Evolutionary conservation across 768 basidiomycete species (phyloP), one percentile per base, ranked within the genome.

Genomic region (Podaxis mareebaensis): DNA sequence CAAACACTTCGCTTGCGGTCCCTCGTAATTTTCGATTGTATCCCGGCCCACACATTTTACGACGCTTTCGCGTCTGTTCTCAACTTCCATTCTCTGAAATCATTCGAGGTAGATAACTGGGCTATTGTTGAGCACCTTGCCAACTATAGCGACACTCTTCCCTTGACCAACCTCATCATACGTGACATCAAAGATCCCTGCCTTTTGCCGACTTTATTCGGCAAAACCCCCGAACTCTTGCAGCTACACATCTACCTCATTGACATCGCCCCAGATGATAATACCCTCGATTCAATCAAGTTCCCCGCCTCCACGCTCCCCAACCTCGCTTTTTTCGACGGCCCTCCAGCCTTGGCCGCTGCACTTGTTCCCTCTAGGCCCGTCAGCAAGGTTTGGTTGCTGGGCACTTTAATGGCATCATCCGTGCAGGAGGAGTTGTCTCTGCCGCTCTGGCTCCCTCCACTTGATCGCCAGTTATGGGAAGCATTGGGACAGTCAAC

Each of bases 41-140:
- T 3, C 54, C 20, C 36, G 4, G 3, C 13, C 5, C 54, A 38
- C 54, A 26, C 22, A 40, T 44, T 62, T 38, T 30, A 46, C 4
- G 24, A 26, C 15, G 30, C n/a, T n/a, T 55, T 62, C 33, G 33
- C 44, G 5, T 36, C 28, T 17, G 26, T 20, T 38, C 36, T 62
- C 30, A 33, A 17, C 13, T 46, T 62, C 15, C 53, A 33, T 24
- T 20, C 17, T 12, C 33, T 62, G 53, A 55, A 22, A 46, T 22
- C 15, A 20, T 26, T 62, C 53, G 61, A 62, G 44, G 20, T 56
- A 0, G 61, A 62, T 30, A 30, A 55, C 22, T 62, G 61, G 61
- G 40, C 8, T 2, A 46, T 62, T 11, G 20, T 55, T 20, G 20
- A 62, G 42, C 61, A 48, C 20, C 53, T 62, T 4, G 40, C 61